phyloP scores from a whole-genome alignment of 805 yeast genomes.

The Candida palmyrensis region DNA sequence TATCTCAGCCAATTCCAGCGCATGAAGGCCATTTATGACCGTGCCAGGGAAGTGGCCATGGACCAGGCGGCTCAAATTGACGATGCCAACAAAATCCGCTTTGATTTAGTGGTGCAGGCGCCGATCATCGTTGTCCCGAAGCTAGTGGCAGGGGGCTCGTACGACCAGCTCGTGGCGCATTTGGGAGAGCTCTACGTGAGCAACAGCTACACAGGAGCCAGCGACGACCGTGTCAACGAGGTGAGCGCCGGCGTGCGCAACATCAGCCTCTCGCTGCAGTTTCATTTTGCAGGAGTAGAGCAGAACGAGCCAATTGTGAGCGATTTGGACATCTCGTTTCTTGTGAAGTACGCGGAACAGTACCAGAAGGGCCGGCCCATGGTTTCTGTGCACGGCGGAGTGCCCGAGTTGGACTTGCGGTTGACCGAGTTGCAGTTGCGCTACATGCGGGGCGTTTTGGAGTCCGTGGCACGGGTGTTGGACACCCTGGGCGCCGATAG shows the following conservation, averaged over 20 bases:
- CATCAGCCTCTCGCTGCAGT: slow-evolving; percentile 59
- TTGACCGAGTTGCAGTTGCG: slow-evolving; percentile 71
- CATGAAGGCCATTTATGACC: slow-evolving; percentile 87
- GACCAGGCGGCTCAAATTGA: slow-evolving; percentile 69
- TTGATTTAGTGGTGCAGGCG: slow-evolving; percentile 69
- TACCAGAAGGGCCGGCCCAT: slow-evolving; percentile 38
- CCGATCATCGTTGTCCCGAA: slow-evolving; percentile 83
- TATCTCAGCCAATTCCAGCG: slow-evolving; percentile 70
- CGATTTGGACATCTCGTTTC: slow-evolving; percentile 55
- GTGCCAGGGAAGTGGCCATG: slow-evolving; percentile 83
- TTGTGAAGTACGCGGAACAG: slow-evolving; percentile 50
- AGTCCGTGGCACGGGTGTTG: slow-evolving; percentile 53
- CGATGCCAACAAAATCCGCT: slow-evolving; percentile 55
- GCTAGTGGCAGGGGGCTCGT: slow-evolving; percentile 37
- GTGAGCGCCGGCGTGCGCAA: slow-evolving; percentile 69
- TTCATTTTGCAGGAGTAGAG: slow-evolving; percentile 40
- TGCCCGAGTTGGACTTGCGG: slow-evolving; percentile 58
- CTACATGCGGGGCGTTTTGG: slow-evolving; percentile 50
- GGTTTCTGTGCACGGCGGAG: slow-evolving; percentile 47
- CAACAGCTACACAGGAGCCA: slow-evolving; percentile 47
- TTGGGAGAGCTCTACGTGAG: slow-evolving; percentile 77
- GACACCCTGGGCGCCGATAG: slow-evolving; percentile 30
- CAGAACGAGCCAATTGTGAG: slow-evolving; percentile 65
- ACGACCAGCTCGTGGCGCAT: slow-evolving; percentile 63
- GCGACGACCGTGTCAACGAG: slow-evolving; percentile 39